These are phyloP conservation scores for Hypholoma fasciculare DNA, from an alignment of 768 basidiomycete genomes.

Conservation along the genomic window DNA sequence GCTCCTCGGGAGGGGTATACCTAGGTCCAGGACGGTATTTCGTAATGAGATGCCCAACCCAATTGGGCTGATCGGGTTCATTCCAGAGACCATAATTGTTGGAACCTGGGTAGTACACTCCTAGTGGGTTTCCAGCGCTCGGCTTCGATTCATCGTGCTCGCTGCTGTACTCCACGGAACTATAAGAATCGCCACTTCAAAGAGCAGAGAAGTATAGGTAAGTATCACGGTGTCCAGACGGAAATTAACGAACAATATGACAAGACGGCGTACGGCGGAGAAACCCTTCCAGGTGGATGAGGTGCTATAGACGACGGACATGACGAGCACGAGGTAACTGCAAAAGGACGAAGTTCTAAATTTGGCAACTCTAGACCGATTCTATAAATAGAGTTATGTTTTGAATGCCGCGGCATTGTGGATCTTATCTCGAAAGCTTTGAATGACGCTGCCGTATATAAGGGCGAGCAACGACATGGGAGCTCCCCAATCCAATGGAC, in stretches of 20 bases:
- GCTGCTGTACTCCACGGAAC: constrained; percentile 35
- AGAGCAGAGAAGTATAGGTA: neutral
- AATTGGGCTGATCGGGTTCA: constrained; percentile 51
- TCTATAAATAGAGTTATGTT: too few relatives aligned
- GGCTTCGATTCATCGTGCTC: constrained; percentile 27
- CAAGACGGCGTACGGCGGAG: constrained; percentile 36
- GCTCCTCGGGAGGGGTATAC: constrained; percentile 25
- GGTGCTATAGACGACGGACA: constrained; percentile 24
- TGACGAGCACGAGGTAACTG: neutral
- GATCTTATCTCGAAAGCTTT: too few relatives aligned
- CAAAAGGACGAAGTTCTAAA: too few relatives aligned
- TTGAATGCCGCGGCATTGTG: too few relatives aligned
- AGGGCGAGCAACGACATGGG: too few relatives aligned
- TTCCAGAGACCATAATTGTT: constrained; percentile 41
- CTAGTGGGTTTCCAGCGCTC: constrained; percentile 43
- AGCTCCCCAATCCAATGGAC: constrained; percentile 2
- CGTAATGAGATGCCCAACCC: constrained; percentile 61
- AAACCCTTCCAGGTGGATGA: constrained; percentile 44
- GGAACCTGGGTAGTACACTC: constrained; percentile 41
- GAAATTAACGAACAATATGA: constrained; percentile 49
- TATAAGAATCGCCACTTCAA: constrained; percentile 62
- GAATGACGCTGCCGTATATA: too few relatives aligned
- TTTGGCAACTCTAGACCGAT: too few relatives aligned
- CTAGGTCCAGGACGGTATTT: constrained; percentile 37
- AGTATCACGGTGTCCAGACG: neutral